Evolutionary conservation across 1,284 basidiomycete species (phyloP), one percentile per base, ranked within the genome.

Genomic region (Cronartium quercuum): DNA sequence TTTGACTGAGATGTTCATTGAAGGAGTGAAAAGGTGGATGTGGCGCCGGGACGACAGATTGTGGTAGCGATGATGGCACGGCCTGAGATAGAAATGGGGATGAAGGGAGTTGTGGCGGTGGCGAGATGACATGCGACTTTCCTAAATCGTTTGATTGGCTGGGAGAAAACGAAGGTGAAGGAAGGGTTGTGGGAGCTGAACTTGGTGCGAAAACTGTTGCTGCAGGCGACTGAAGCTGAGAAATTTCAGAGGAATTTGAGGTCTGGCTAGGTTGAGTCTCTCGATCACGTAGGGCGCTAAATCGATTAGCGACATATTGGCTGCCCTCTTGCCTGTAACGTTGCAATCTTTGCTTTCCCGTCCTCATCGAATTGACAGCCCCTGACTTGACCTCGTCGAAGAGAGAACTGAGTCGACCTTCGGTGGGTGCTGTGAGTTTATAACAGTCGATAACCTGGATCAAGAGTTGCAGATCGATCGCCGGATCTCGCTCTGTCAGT

Each of bases 1-100:
- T 3, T 74, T 74, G 62, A 37, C 70, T 74, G 13, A 74, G 70
- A n/a, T 74, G 63, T 7, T 74, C 64, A 57, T 74, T 74, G 40
- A 74, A 74, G 6, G 70, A 42, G 37, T 57, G 47, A 58, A 74
- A 74, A 6, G 70, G 51, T 18, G 70, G 24, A 35, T 66, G 70
- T 3, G 63, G 62, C 10, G 61, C 70, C 6, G 70, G 64, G 29
- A 74, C 24, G 10, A 21, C 40, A n/a, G 62, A 24, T 34, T 29
- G 51, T 5, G 37, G 15, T 51, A 67, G 13, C 7, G 34, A n/a
- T 51, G n/a, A 41, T 18, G 35, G 15, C n/a, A 21, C n/a, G 13
- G 5, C n/a, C 9, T 37, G 34, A 1, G 35, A 42, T 2, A 37
- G 21, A 21, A 35, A 18, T 34, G 34, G 21, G 29, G 5, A 13